Evolutionary conservation across 371 early-diverging fungal species (phyloP).

Genomic region (Batkoa obscura): DNA sequence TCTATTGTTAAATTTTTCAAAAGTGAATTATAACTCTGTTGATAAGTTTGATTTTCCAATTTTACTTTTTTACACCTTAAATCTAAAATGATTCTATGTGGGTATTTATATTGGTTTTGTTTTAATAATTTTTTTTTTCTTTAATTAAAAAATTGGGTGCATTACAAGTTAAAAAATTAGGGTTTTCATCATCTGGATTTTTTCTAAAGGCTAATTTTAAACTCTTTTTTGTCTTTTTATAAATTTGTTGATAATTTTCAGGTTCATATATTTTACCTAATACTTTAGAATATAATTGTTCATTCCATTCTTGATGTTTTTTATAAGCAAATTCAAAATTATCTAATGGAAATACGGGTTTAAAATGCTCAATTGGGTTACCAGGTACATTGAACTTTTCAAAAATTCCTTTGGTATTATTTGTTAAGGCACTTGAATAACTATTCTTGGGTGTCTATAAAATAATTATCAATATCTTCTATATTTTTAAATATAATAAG

Average conservation of each 20-base stretch:
- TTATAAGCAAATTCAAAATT: slow-evolving; percentile 47
- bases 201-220: not conserved
- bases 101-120: not conserved
- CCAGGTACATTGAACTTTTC: slow-evolving; percentile 45
- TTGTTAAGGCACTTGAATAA: slow-evolving; percentile 56
- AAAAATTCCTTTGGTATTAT: slow-evolving; percentile 62
- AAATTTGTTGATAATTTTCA: not conserved
- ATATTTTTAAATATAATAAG: no score
- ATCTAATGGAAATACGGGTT: slow-evolving; percentile 51
- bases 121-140: not conserved
- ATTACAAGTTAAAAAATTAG: not conserved
- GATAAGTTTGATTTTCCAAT: not conserved
- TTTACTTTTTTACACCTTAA: not conserved
- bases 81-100: not conserved
- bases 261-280: not conserved
- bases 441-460: slow-evolving; percentile 62
- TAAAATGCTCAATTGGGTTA: slow-evolving; percentile 35
- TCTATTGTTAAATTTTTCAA: not conserved
- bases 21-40: no score
- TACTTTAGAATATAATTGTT: slow-evolving; percentile 21
- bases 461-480: not conserved
- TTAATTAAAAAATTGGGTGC: not conserved
- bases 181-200: not conserved
- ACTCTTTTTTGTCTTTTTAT: slow-evolving; percentile 8
- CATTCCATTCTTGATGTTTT: slow-evolving; percentile 54